phyloP scores from a whole-genome alignment of 768 basidiomycete genomes.

The Pleurotus salmoneostramineus region DNA sequence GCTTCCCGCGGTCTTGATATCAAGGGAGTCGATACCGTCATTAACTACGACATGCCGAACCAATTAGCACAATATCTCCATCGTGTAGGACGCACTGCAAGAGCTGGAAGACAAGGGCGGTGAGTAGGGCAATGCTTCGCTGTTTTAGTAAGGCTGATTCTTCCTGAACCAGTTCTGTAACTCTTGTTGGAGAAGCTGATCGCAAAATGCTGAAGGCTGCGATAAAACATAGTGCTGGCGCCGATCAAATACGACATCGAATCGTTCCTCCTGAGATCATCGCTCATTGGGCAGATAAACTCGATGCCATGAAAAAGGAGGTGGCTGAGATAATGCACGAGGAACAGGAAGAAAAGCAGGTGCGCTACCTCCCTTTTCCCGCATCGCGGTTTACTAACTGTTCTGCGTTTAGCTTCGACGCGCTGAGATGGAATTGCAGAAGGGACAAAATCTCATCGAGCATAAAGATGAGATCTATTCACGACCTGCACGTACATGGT shows the following conservation, averaged over 20 bases:
- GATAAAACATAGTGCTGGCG: constrained; percentile 79
- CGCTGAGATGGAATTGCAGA: constrained; percentile 95
- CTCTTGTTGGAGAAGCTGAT: constrained; percentile 93
- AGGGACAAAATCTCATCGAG: constrained; percentile 94
- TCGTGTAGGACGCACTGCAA: constrained; percentile 94
- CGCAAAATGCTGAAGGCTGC: constrained; percentile 95
- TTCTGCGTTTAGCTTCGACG: constrained; percentile 56
- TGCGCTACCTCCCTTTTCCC: constrained; percentile 21
- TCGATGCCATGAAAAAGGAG: constrained; percentile 72
- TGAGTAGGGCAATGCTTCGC: constrained; percentile 29
- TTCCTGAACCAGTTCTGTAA: constrained; percentile 58
- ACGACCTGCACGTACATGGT: constrained; percentile 97
- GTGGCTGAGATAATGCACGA: constrained; percentile 78
- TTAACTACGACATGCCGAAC: constrained; percentile 98
- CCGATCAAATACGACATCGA: constrained; percentile 85
- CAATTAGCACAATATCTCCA: constrained; percentile 93
- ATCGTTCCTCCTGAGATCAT: constrained; percentile 78
- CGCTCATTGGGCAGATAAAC: constrained; percentile 61
- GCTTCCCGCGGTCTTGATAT: constrained; percentile 96
- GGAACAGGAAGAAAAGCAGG: constrained; percentile 94
- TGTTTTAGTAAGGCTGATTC: neutral
- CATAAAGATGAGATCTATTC: constrained; percentile 91
- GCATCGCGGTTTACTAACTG: constrained; percentile 8
- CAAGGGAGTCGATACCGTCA: constrained; percentile 95
- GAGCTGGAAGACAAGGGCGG: constrained; percentile 92